These are phyloP conservation scores for Clathrospora elynae DNA, from an alignment of 2,329 filamentous ascomycete genomes.

Conservation along the genomic window DNA sequence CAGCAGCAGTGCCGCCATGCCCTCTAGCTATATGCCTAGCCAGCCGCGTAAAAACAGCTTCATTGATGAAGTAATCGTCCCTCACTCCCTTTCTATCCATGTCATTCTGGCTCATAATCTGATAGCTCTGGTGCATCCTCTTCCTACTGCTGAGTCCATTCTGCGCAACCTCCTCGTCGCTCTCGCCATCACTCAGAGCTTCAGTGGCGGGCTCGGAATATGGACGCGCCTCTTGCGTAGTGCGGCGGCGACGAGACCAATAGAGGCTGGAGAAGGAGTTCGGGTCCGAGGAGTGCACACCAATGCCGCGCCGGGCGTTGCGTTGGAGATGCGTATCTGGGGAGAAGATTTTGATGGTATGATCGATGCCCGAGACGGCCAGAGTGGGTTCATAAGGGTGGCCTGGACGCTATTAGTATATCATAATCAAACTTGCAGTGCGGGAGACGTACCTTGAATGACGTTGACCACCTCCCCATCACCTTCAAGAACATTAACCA, in stretches of 20 bases:
- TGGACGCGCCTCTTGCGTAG: slow-evolving; percentile 9
- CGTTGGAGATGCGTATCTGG: slow-evolving; percentile 63
- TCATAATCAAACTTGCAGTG: not conserved
- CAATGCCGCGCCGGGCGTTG: slow-evolving; percentile 61
- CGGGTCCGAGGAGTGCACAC: slow-evolving; percentile 58
- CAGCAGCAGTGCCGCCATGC: slow-evolving; percentile 20
- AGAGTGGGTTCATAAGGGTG: slow-evolving; percentile 71
- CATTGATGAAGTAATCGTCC: slow-evolving; percentile 62
- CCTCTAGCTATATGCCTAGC: slow-evolving; percentile 41
- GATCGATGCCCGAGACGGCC: slow-evolving; percentile 69
- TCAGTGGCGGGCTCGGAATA: slow-evolving; percentile 7
- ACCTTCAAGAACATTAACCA: slow-evolving; percentile 69
- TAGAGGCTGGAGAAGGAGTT: slow-evolving; percentile 49
- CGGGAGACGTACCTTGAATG: slow-evolving; percentile 59
- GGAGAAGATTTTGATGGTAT: slow-evolving; percentile 71
- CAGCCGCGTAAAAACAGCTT: slow-evolving; percentile 46
- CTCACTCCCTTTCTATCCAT: slow-evolving; percentile 63
- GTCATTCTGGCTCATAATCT: slow-evolving; percentile 67
- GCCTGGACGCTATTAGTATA: slow-evolving; percentile 46
- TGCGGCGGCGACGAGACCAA: slow-evolving; percentile 32
- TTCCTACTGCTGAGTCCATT: slow-evolving; percentile 61
- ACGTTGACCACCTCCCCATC: slow-evolving; percentile 74
- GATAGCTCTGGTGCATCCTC: slow-evolving; percentile 64
- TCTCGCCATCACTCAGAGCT: slow-evolving; percentile 24
- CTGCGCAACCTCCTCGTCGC: slow-evolving; percentile 48